Conservation (phyloP, 2,329 filamentous ascomycete genomes). For the Aspergillus brasiliensis region DNA sequence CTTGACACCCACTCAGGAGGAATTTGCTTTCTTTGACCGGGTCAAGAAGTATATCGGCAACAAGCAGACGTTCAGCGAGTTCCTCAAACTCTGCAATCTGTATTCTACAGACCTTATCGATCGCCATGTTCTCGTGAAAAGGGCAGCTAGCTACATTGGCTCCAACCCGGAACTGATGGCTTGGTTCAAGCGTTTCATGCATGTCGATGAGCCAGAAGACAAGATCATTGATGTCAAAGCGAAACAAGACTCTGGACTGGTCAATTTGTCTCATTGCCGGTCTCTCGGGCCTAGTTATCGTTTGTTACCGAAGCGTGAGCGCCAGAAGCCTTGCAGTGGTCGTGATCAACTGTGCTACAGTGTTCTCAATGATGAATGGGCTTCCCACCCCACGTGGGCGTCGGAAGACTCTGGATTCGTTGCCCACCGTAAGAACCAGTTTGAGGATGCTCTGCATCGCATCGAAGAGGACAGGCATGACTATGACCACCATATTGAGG, state of each 20-base stretch:
- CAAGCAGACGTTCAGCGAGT: slow-evolving; percentile 89
- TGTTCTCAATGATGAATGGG: slow-evolving; percentile 97
- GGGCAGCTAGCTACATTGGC: slow-evolving; percentile 82
- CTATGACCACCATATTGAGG: slow-evolving; percentile 98
- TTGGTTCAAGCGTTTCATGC: slow-evolving; percentile 84
- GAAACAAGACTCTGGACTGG: slow-evolving; percentile 70
- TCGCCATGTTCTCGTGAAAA: slow-evolving; percentile 76
- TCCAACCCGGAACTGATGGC: slow-evolving; percentile 84
- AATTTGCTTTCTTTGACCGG: slow-evolving; percentile 90
- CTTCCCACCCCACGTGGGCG: slow-evolving; percentile 97
- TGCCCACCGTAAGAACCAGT: slow-evolving; percentile 93
- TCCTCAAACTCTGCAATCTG: slow-evolving; percentile 93
- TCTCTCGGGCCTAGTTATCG: slow-evolving; percentile 96
- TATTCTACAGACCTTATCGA: slow-evolving; percentile 93
- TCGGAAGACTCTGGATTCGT: slow-evolving; percentile 98
- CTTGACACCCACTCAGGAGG: slow-evolving; percentile 75
- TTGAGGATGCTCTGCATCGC: slow-evolving; percentile 89
- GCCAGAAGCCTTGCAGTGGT: slow-evolving; percentile 87
- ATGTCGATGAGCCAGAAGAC: slow-evolving; percentile 70
- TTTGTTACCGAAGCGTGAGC: slow-evolving; percentile 84
- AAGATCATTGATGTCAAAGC: slow-evolving; percentile 78
- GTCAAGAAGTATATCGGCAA: slow-evolving; percentile 96
- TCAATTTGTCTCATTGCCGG: slow-evolving; percentile 93
- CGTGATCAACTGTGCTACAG: slow-evolving; percentile 91
- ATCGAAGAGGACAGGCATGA: slow-evolving; percentile 98